phyloP scores from a whole-genome alignment of 202 grass and related monocot genomes.

The Elaeis oleifera region DNA sequence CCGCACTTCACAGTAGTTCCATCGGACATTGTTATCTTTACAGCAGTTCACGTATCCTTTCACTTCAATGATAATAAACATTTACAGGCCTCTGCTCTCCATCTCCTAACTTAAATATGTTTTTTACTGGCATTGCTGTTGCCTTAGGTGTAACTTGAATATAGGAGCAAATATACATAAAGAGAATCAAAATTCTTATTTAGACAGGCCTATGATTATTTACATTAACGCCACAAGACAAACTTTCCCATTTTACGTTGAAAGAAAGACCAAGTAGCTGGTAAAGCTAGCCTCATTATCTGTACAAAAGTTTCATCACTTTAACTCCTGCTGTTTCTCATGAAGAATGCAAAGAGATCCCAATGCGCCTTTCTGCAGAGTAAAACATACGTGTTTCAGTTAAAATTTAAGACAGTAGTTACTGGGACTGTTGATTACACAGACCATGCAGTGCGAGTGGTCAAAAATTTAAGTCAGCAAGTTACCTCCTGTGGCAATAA shows the following conservation, averaged over 20 bases:
- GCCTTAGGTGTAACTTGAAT: constrained; percentile 3
- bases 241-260: constrained; percentile 41
- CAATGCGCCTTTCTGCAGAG: constrained; percentile 48
- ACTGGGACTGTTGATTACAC: neutral
- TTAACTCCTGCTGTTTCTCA: constrained; percentile 39
- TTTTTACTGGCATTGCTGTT: constrained; percentile 2
- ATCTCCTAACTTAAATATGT: constrained; percentile 45
- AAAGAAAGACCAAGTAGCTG: constrained; percentile 28
- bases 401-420: neutral
- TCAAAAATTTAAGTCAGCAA: neutral
- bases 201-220: constrained; percentile 68
- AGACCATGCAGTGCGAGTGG: too few relatives aligned
- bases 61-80: neutral
- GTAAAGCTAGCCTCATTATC: constrained; percentile 69
- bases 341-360: constrained; percentile 34
- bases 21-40: neutral
- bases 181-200: constrained; percentile 54
- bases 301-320: constrained; percentile 67
- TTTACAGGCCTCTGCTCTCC: constrained; percentile 36
- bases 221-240: constrained; percentile 61
- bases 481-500: constrained; percentile 80
- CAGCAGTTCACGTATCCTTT: constrained; percentile 1
- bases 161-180: constrained; percentile 12
- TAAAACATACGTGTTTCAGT: neutral
- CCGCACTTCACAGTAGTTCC: too few relatives aligned